Evolutionary conservation across 2,329 filamentous ascomycete species (phyloP), one percentile per base, ranked within the genome.

Genomic region (Arachnomyces sp.): DNA sequence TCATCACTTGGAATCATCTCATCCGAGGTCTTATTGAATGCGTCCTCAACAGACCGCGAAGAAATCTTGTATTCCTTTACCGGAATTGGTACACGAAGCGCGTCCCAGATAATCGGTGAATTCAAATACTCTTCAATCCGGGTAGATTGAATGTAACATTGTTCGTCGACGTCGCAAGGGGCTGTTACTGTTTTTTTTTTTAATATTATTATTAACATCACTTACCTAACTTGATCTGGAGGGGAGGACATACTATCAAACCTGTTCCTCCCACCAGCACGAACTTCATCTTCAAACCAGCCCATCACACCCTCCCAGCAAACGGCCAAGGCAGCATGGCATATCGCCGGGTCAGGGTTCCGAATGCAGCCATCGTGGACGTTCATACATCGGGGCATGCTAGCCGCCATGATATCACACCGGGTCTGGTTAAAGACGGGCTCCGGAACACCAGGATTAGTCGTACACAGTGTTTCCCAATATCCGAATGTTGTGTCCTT

Each of bases 381-480:
- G 3, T 62, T 56, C 46, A 67, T 58, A 42, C 65, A 66, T 17
- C 68, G 60, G 5, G 68, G 68, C 6, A 72, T 49, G 31, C 63
- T 61, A n/a, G 55, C 52, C 4, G 66, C 65, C 48, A 67, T 67
- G 36, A 66, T 66, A 40, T n/a, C n/a, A n/a, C n/a, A n/a, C n/a
- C n/a, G n/a, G n/a, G n/a, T n/a, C n/a, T n/a, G n/a, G n/a, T n/a
- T n/a, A n/a, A n/a, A n/a, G n/a, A n/a, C n/a, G n/a, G n/a, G n/a
- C n/a, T n/a, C n/a, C n/a, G n/a, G n/a, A 21, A 68, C 56, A 12
- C 66, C 66, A 3, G 65, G 63, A 34, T 66, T 66, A 1, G 62
- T 67, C 1, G 62, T 66, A 44, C 65, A 69, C 7, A 67, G 60
- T 0, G 64, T 69, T 40, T 68, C 65, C 61, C 61, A 68, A 48